Percentiles rank a stretch among this genome's conserved stretches.
These are phyloP conservation scores for Suillus subaureus DNA, from an alignment of 768 basidiomycete genomes.

Conservation along the genomic window DNA sequence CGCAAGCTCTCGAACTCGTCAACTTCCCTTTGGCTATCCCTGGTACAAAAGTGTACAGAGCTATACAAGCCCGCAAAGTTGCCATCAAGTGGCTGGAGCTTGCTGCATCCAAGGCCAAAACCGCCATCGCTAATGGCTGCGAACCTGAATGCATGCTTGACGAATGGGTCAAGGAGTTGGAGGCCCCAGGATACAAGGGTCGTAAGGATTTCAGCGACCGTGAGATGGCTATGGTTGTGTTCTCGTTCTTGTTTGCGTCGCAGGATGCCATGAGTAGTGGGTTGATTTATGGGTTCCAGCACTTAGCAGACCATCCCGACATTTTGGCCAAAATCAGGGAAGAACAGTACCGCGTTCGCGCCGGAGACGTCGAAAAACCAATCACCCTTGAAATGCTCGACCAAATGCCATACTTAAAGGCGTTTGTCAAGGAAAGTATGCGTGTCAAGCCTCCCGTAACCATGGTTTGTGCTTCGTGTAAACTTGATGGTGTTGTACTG, in stretches of 20 bases:
- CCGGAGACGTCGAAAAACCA: conserved; percentile 72
- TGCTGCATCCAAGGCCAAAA: conserved; percentile 80
- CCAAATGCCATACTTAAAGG: conserved; percentile 89
- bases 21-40: conserved; percentile 97
- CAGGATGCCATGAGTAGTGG: conserved; percentile 99
- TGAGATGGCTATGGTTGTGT: conserved; percentile 96
- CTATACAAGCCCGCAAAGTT: conserved; percentile 86
- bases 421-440: conserved; percentile 92
- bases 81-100: conserved; percentile 79
- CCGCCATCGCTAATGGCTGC: conserved; percentile 75
- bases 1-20: conserved; percentile 93
- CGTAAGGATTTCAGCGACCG: conserved; percentile 86
- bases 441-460: conserved; percentile 92
- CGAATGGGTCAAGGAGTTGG: conserved; percentile 81
- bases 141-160: conserved; percentile 92
- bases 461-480: conserved; percentile 60
- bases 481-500: conserved; percentile 10
- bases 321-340: conserved; percentile 85
- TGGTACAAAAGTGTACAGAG: conserved; percentile 95
- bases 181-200: conserved; percentile 68
- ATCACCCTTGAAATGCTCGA: conserved; percentile 89
- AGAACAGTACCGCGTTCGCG: conserved; percentile 85
- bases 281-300: conserved; percentile 95
- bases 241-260: conserved; percentile 95
- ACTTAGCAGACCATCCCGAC: conserved; percentile 90